Base-by-base conservation (phyloP, 441 rosid species). In the Mallotus japonicus region DNA sequence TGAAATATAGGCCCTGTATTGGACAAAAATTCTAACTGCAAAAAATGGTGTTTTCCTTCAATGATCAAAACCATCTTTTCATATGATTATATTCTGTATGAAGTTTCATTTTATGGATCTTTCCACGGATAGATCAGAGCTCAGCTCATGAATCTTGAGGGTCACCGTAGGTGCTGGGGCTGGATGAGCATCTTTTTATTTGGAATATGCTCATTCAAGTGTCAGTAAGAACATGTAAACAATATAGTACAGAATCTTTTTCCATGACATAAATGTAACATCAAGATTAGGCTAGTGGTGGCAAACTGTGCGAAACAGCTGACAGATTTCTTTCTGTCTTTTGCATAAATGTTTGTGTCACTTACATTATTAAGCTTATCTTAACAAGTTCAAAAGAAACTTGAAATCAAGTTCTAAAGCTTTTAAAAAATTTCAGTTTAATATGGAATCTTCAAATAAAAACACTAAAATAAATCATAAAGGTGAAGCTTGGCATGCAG, bases 291-390 rank as follows among this genome's bases (percentile, higher is more conserved):
- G 49, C 49, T 44, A 44, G 49, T 44, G 12, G 49, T 44, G 12
- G 12, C 49, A 16, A 54, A 54, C 57, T 28, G 58, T 53, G 24
- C 2, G 19, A 53, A 20, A 20, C 42, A 32, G 13, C 12, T 46
- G 40, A 64, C 37, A 65, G 32, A 24, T 58, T 54, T 54, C 19
- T 17, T 54, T 44, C 34, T 14, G 22, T 28, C 58, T 50, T 50
- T 51, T 49, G 70, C 63, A 69, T 37, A 22, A 69, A 69, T 44
- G 62, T 55, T 32, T 40, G 59, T 50, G 53, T 69, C 67, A 19
- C 77, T 68, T 73, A 54, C 76, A 67, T 67, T 37, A 37, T 37
- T 32, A 66, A 12, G 6, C 37, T 71, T 44, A 24, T 16, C 42
- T 44, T 17, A 0, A 10, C 15, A 32, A 47, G 17, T 17, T 49